phyloP scores from a whole-genome alignment of 441 rosid species.

The Pelargonium citronellum region DNA sequence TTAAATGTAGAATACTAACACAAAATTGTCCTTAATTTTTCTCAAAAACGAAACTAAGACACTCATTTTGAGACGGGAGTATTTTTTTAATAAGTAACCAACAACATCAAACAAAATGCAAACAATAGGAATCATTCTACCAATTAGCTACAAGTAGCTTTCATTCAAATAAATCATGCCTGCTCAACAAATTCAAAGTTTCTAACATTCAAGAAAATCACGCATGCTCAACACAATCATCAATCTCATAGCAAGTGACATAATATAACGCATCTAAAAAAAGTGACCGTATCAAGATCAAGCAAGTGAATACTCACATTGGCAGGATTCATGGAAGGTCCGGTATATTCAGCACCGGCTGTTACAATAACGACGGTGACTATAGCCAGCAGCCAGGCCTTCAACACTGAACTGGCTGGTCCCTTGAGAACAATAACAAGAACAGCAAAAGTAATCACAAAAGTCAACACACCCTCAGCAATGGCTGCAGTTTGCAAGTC shows the following conservation, averaged over 20 bases:
- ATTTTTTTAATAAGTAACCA: too few species aligned
- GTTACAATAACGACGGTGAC: neutral
- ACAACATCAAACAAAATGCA: too few species aligned
- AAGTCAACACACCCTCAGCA: constrained; percentile 69
- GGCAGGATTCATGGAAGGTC: constrained; percentile 6
- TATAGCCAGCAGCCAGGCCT: constrained; percentile 55
- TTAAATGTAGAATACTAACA: too few species aligned
- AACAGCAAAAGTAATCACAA: constrained; percentile 51
- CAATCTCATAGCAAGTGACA: neutral
- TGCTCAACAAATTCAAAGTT: neutral
- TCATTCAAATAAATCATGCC: neutral
- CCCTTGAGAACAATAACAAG: constrained; percentile 61
- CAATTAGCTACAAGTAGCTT: too few species aligned
- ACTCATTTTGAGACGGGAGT: too few species aligned
- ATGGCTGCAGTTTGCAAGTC: constrained; percentile 69
- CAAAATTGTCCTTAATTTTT: too few species aligned
- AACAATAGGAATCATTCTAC: too few species aligned
- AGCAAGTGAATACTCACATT: neutral
- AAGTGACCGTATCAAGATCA: neutral
- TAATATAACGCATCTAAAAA: neutral
- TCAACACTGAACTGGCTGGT: constrained; percentile 42
- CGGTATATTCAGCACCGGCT: neutral
- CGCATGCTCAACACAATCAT: too few species aligned
- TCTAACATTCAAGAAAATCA: too few species aligned
- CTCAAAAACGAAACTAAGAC: too few species aligned